Conservation (phyloP, 208 protist genomes). For the Leishmania mexicana region DNA sequence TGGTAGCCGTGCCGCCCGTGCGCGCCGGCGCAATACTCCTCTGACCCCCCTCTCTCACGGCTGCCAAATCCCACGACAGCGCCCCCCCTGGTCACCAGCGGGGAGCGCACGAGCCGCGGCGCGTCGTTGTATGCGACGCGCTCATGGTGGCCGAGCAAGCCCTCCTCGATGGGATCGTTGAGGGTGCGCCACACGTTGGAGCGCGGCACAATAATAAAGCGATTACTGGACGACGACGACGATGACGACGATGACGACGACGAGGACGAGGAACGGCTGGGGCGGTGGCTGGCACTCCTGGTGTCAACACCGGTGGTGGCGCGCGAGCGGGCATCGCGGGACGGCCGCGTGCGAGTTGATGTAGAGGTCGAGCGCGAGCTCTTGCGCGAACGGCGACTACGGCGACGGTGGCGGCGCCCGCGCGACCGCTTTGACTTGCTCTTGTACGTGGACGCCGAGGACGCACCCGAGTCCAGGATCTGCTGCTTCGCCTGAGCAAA, state of each 20-base stretch:
- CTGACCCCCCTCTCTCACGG: neutral
- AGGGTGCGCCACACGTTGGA: constrained; percentile 75
- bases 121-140: neutral
- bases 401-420: neutral
- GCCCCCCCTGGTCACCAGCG: constrained; percentile 14
- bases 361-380: neutral
- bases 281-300: constrained; percentile 12
- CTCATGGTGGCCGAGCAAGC: neutral
- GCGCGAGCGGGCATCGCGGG: neutral
- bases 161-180: constrained; percentile 28
- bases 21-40: neutral
- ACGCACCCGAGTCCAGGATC: constrained; percentile 46
- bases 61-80: neutral
- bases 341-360: neutral
- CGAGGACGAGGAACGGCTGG: constrained; percentile 26
- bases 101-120: constrained; percentile 7
- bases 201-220: constrained; percentile 71
- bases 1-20: constrained; percentile 6
- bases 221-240: constrained; percentile 33
- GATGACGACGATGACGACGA: constrained; percentile 38
- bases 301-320: constrained; percentile 7
- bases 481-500: constrained; percentile 79
- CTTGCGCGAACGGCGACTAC: constrained; percentile 1
- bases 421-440: constrained; percentile 13
- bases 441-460: constrained; percentile 11